Conservation (phyloP, 768 basidiomycete genomes). For the Daedaleopsis nitida region DNA sequence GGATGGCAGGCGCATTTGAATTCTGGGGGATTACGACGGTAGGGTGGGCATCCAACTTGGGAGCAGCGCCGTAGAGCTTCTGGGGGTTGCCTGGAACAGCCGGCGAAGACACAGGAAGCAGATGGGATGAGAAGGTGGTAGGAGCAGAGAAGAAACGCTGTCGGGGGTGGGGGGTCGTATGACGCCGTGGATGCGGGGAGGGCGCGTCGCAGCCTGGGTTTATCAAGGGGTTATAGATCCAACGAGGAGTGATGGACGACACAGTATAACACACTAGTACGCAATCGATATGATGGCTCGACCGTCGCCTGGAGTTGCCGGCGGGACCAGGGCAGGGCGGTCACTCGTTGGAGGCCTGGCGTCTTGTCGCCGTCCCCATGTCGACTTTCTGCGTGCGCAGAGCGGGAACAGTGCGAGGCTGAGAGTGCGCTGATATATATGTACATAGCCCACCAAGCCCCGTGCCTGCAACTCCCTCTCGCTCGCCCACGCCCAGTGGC, state of each 20-base stretch:
- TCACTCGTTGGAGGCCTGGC: neutral
- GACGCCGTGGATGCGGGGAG: neutral
- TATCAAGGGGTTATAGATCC: slow-evolving; percentile 6
- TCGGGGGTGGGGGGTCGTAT: slow-evolving; percentile 1
- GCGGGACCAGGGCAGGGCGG: neutral
- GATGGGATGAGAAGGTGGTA: neutral
- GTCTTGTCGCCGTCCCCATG: neutral
- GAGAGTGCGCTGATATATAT: neutral
- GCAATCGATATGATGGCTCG: slow-evolving; percentile 17
- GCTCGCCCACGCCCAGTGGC: neutral
- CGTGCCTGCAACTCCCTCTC: neutral
- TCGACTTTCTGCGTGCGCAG: neutral
- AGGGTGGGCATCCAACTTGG: slow-evolving; percentile 4
- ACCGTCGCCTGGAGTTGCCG: neutral
- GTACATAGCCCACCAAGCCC: neutral
- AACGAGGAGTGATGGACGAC: neutral
- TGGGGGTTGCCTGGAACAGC: neutral
- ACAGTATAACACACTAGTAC: no score
- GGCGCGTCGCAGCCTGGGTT: neutral
- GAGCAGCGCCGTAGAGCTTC: neutral
- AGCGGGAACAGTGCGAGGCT: neutral
- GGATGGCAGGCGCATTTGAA: slow-evolving; percentile 6
- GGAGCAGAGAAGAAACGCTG: neutral
- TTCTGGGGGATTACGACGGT: slow-evolving; percentile 6
- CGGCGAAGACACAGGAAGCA: neutral